These are phyloP conservation scores for Noccaea caerulescens DNA, from an alignment of 345 rosid species.

Conservation along the genomic window DNA sequence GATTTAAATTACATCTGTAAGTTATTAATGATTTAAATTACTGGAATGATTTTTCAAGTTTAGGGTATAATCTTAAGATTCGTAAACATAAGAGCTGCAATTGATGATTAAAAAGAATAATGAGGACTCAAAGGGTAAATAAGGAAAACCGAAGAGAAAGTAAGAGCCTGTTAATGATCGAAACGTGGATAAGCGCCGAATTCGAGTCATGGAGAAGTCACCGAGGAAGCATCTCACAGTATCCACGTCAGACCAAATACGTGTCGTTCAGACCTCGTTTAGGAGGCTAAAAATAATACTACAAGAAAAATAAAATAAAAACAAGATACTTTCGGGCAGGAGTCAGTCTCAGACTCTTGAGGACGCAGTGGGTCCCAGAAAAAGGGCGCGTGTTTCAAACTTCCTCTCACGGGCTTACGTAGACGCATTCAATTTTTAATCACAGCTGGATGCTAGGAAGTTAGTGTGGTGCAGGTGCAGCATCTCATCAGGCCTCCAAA, in stretches of 20 bases:
- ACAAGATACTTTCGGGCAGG: conserved; percentile 33
- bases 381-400: conserved; percentile 26
- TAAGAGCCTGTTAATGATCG: background rate
- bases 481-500: conserved; percentile 1
- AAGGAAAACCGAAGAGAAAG: background rate
- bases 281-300: conserved; percentile 19
- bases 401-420: conserved; percentile 38
- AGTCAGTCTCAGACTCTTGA: conserved; percentile 30
- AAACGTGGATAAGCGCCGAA: conserved; percentile 46
- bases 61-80: background rate
- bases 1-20: too few relatives aligned
- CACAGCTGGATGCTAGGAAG: conserved; percentile 39
- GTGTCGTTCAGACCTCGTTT: conserved; percentile 29
- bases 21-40: too few relatives aligned
- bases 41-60: background rate
- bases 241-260: conserved; percentile 37
- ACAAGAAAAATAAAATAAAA: background rate
- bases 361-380: conserved; percentile 14
- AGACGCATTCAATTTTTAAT: conserved; percentile 33
- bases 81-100: background rate
- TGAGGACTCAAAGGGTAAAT: background rate
- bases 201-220: conserved; percentile 42
- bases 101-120: too few relatives aligned
- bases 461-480: conserved; percentile 33
- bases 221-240: conserved; percentile 40